Conservation (phyloP, 208 protist species). For the Crithidia fasciculata region DNA sequence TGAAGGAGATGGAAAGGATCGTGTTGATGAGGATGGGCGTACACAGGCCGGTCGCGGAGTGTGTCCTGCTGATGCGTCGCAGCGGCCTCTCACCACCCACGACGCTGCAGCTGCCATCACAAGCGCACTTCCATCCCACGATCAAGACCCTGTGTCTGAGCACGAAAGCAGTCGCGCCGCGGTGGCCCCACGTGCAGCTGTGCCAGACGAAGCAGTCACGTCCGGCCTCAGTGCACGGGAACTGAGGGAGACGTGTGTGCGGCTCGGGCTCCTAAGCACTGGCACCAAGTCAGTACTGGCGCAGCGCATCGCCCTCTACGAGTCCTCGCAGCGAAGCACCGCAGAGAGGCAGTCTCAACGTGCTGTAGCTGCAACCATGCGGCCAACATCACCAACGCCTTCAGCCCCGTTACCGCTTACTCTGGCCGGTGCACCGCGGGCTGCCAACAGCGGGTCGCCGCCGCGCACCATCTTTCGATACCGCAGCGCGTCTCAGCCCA, state of each 20-base stretch:
- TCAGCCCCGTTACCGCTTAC: too few relatives aligned
- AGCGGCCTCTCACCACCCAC: too few relatives aligned
- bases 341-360: too few relatives aligned
- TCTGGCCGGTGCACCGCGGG: not conserved
- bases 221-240: conserved; percentile 20
- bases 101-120: too few relatives aligned
- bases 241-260: conserved; percentile 37
- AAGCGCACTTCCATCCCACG: too few relatives aligned
- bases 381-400: too few relatives aligned
- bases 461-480: conserved; percentile 49
- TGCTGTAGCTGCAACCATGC: too few relatives aligned
- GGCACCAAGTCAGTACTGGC: conserved; percentile 46
- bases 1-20: too few relatives aligned
- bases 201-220: not conserved
- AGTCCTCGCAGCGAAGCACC: not conserved
- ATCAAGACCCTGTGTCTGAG: too few relatives aligned
- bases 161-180: not conserved
- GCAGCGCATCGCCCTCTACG: conserved; percentile 37
- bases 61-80: too few relatives aligned
- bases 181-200: not conserved
- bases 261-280: conserved; percentile 45
- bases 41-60: too few relatives aligned
- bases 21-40: too few relatives aligned
- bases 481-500: conserved; percentile 18
- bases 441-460: conserved; percentile 21